These are phyloP conservation scores for Rosa multiflora DNA, from an alignment of 306 rosid genomes.

Conservation along the genomic window DNA sequence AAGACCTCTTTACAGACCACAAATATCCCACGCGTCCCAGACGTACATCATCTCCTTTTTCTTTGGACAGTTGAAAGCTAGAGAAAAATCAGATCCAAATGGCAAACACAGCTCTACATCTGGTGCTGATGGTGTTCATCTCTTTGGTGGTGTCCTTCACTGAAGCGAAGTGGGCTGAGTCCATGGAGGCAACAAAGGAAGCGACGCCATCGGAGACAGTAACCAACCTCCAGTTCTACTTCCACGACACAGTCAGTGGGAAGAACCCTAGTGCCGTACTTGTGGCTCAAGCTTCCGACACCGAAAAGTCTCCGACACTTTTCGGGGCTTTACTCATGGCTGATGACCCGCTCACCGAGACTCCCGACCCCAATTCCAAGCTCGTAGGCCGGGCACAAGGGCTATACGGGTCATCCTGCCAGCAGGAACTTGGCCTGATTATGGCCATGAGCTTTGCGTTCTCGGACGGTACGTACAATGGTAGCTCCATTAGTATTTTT, in stretches of 20 bases:
- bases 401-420: constrained; percentile 56
- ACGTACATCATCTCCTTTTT: not conserved
- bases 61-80: not conserved
- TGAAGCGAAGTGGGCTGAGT: constrained; percentile 34
- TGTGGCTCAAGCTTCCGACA: constrained; percentile 46
- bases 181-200: constrained; percentile 25
- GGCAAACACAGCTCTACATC: constrained; percentile 29
- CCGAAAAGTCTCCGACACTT: constrained; percentile 37
- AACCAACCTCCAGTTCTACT: constrained; percentile 72
- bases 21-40: not conserved
- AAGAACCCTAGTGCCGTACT: constrained; percentile 56
- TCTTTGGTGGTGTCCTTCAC: constrained; percentile 10
- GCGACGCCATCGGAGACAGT: constrained; percentile 13
- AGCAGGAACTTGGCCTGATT: constrained; percentile 53
- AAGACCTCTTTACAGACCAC: not conserved
- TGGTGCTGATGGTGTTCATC: constrained; percentile 10
- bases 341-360: constrained; percentile 71
- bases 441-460: constrained; percentile 67
- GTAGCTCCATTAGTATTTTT: constrained; percentile 59
- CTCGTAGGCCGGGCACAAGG: constrained; percentile 81
- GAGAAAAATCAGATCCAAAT: constrained; percentile 22
- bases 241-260: constrained; percentile 81
- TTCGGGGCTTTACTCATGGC: constrained; percentile 66
- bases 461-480: constrained; percentile 52
- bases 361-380: constrained; percentile 67